phyloP scores from a whole-genome alignment of 225 moss, liverwort and hornwort genomes.

The Physcomitrellopsis africana region DNA sequence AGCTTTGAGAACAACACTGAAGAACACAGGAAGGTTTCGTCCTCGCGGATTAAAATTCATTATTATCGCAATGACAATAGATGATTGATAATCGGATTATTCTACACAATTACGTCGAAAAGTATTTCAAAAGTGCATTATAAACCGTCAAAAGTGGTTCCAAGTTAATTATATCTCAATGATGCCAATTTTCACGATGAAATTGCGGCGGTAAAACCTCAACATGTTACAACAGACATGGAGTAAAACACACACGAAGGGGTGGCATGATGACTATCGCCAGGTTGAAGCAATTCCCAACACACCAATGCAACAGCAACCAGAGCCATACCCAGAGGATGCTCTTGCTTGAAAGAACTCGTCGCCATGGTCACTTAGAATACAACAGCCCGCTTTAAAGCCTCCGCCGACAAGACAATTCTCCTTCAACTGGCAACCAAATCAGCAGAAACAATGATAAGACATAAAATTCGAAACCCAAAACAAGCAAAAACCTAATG shows the following conservation, averaged over 20 bases:
- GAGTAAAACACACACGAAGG: slow-evolving; percentile 8
- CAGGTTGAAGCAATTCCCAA: background rate
- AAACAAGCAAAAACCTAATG: background rate
- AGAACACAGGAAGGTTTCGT: too few species aligned
- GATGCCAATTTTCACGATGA: too few species aligned
- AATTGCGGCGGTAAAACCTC: too few species aligned
- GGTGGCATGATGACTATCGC: background rate
- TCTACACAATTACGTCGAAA: too few species aligned
- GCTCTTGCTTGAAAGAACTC: slow-evolving; percentile 64
- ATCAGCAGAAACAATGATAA: background rate
- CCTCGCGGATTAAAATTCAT: too few species aligned
- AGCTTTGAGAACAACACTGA: too few species aligned
- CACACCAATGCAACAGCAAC: background rate
- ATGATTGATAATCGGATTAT: too few species aligned
- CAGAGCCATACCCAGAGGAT: slow-evolving; percentile 31
- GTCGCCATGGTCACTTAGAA: slow-evolving; percentile 22
- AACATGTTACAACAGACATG: background rate
- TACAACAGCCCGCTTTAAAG: background rate
- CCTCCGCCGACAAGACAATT: background rate
- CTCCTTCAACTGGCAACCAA: background rate
- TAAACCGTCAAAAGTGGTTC: too few species aligned
- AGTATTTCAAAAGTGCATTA: too few species aligned
- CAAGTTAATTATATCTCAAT: too few species aligned
- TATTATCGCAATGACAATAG: too few species aligned
- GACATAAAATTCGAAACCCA: background rate